Evolutionary conservation across 345 rosid genomes (phyloP).

Genomic region (Balakata baccata): DNA sequence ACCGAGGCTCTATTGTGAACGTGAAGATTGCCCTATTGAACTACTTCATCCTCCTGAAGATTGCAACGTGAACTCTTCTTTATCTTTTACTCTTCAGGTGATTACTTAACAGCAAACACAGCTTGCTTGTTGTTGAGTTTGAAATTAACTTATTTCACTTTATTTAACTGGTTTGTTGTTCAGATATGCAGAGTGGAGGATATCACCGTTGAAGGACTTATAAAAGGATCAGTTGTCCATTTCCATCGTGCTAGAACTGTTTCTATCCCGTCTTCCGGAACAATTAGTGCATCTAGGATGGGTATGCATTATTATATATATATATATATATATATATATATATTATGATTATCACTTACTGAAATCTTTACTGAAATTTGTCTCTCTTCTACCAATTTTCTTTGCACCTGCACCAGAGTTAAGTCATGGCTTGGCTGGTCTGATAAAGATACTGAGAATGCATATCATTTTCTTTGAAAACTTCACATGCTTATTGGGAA

Average conservation of each 20-base stretch:
- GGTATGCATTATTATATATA: constrained; percentile 40
- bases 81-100: constrained; percentile 98
- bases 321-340: too few species aligned
- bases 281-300: constrained; percentile 75
- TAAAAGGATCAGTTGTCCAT: constrained; percentile 93
- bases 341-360: too few species aligned
- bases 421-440: not conserved
- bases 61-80: constrained; percentile 95
- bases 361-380: too few species aligned
- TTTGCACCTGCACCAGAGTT: not conserved
- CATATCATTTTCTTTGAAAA: constrained; percentile 12
- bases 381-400: not conserved
- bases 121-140: constrained; percentile 15
- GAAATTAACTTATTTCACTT: constrained; percentile 16
- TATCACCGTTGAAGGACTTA: constrained; percentile 73
- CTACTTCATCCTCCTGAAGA: constrained; percentile 94
- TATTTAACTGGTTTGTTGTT: constrained; percentile 29
- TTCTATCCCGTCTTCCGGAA: constrained; percentile 68
- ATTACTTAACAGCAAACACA: constrained; percentile 12
- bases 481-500: constrained; percentile 13
- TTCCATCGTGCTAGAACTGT: constrained; percentile 90
- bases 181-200: constrained; percentile 99
- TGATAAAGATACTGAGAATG: not conserved
- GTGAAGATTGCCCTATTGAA: constrained; percentile 78
- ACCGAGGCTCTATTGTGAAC: constrained; percentile 81